These are phyloP conservation scores for Globisporangium barbulae DNA, from an alignment of 352 stramenopile genomes.

Conservation along the genomic window DNA sequence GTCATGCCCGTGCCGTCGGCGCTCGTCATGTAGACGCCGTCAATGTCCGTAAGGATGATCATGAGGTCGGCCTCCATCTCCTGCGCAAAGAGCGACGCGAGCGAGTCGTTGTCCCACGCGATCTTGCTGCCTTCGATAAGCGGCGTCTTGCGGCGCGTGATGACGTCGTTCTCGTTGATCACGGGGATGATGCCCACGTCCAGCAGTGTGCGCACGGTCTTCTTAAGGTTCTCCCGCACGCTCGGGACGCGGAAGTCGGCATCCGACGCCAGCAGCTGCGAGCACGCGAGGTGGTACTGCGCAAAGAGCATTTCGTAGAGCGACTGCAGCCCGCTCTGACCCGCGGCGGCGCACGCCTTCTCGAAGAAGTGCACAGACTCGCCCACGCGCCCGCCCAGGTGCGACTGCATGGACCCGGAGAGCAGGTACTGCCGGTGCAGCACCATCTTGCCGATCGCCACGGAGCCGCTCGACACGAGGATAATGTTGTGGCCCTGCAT, in stretches of 20 bases:
- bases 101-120: slow-evolving; percentile 84
- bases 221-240: slow-evolving; percentile 64
- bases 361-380: slow-evolving; percentile 64
- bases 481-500: slow-evolving; percentile 84
- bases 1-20: slow-evolving; percentile 27
- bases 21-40: slow-evolving; percentile 49
- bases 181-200: slow-evolving; percentile 83
- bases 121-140: slow-evolving; percentile 59
- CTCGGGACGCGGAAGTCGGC: slow-evolving; percentile 66
- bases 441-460: slow-evolving; percentile 79
- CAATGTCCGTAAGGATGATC: slow-evolving; percentile 74
- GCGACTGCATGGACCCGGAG: slow-evolving; percentile 80
- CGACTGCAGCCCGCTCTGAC: slow-evolving; percentile 78
- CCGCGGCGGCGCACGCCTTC: slow-evolving; percentile 63
- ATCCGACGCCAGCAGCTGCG: slow-evolving; percentile 77
- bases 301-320: slow-evolving; percentile 86
- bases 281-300: slow-evolving; percentile 82
- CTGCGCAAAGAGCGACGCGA: slow-evolving; percentile 71
- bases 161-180: slow-evolving; percentile 88
- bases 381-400: slow-evolving; percentile 60
- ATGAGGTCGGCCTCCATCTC: slow-evolving; percentile 74
- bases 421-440: slow-evolving; percentile 80
- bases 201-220: slow-evolving; percentile 58
- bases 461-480: slow-evolving; percentile 77
- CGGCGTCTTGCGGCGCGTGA: slow-evolving; percentile 60